A percentile compares a stretch with the other conserved stretches of the same genome.
Conservation (phyloP, 2,329 filamentous ascomycete species). For the Claviceps sp. region DNA sequence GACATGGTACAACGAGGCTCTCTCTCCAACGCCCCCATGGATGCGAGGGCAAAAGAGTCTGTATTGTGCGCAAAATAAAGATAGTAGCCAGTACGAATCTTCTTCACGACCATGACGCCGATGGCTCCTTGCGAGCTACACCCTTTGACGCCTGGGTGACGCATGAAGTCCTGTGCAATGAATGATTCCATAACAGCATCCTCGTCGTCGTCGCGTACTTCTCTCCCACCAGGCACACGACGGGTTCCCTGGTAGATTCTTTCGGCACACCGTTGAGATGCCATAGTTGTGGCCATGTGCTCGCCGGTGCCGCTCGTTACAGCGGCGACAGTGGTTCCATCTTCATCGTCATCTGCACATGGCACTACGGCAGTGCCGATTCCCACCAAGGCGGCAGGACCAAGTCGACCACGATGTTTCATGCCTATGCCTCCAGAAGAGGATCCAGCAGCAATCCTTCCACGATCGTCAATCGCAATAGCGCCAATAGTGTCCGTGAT, state of each 20-base stretch:
- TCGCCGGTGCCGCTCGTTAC: slow-evolving; percentile 94
- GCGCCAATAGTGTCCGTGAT: slow-evolving; percentile 93
- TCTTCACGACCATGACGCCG: slow-evolving; percentile 83
- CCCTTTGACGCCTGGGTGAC: slow-evolving; percentile 69
- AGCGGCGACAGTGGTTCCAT: slow-evolving; percentile 59
- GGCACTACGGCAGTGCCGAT: slow-evolving; percentile 87
- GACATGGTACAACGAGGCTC: slow-evolving; percentile 81
- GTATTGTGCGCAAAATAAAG: slow-evolving; percentile 96
- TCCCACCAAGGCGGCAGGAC: slow-evolving; percentile 84
- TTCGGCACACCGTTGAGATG: slow-evolving; percentile 74
- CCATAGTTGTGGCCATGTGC: slow-evolving; percentile 93
- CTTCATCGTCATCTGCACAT: slow-evolving; percentile 53
- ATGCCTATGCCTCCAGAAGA: slow-evolving; percentile 97
- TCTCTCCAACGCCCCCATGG: slow-evolving; percentile 68
- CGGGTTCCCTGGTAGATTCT: slow-evolving; percentile 62
- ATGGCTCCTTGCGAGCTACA: slow-evolving; percentile 80
- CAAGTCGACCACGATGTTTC: slow-evolving; percentile 87
- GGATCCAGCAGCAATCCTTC: slow-evolving; percentile 84
- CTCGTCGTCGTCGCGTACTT: slow-evolving; percentile 61
- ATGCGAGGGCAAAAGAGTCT: slow-evolving; percentile 73
- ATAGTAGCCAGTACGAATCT: slow-evolving; percentile 59
- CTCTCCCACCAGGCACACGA: slow-evolving; percentile 44
- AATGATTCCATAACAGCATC: slow-evolving; percentile 61
- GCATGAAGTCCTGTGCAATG: slow-evolving; percentile 83
- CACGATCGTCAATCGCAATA: slow-evolving; percentile 76